A percentile compares a stretch with the other conserved stretches of the same genome.
phyloP scores from a whole-genome alignment of 176 grass and related monocot genomes.

The Areca catechu region DNA sequence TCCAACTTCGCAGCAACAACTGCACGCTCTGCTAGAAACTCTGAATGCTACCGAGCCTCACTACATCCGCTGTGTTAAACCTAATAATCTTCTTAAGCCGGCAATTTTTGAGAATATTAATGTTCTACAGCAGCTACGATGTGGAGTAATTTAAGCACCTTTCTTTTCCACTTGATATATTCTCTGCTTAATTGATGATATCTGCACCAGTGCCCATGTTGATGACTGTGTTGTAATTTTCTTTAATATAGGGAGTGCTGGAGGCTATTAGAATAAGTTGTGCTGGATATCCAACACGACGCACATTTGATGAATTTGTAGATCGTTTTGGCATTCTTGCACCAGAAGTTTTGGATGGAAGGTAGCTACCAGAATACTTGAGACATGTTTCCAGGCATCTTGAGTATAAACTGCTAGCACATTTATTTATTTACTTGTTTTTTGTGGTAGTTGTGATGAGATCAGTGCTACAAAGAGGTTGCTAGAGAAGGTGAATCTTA shows the following conservation, averaged over 20 bases:
- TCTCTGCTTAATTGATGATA: neutral
- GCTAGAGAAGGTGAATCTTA: conserved; percentile 62
- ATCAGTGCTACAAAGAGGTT: conserved; percentile 50
- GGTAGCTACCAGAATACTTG: conserved; percentile 36
- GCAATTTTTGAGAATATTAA: conserved; percentile 90
- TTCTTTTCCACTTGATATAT: conserved; percentile 23
- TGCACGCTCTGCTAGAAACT: conserved; percentile 88
- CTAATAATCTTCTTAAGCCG: conserved; percentile 92
- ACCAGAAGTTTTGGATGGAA: conserved; percentile 60
- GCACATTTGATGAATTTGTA: conserved; percentile 87
- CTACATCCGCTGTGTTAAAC: conserved; percentile 95
- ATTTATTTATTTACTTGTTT: conserved; percentile 12
- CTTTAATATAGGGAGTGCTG: conserved; percentile 68
- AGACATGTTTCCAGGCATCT: conserved; percentile 12
- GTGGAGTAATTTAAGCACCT: conserved; percentile 62
- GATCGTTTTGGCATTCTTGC: conserved; percentile 88
- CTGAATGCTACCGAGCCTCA: conserved; percentile 77
- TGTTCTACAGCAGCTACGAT: conserved; percentile 91
- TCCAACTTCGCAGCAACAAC: conserved; percentile 74
- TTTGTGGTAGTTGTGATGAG: conserved; percentile 70
- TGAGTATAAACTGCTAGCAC: conserved; percentile 3
- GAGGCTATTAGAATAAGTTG: conserved; percentile 98
- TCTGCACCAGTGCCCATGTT: too few species aligned
- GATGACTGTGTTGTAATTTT: too few species aligned
- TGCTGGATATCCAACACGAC: conserved; percentile 79